Evolutionary conservation across 2,329 filamentous ascomycete genomes (phyloP).

Genomic region (Epichloe coenophiala): DNA sequence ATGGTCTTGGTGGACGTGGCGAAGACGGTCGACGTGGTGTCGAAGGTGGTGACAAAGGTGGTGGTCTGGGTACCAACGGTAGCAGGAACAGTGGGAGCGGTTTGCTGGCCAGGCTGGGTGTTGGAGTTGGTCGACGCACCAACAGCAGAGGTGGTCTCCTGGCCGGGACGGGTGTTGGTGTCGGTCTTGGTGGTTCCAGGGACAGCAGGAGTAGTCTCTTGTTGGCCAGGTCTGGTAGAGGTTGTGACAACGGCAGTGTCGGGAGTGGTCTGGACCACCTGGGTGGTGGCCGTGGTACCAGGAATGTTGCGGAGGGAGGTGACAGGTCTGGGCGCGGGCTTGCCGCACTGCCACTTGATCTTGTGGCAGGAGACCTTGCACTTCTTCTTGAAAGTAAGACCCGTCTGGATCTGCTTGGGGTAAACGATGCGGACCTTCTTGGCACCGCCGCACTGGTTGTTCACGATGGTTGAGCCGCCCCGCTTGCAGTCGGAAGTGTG

Average conservation of each 20-base stretch:
- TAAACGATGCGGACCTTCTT: slow-evolving; percentile 62
- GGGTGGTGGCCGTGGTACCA: background rate
- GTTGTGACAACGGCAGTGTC: background rate
- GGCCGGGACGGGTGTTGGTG: slow-evolving; percentile 1
- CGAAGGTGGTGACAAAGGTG: slow-evolving; percentile 22
- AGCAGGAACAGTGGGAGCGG: slow-evolving; percentile 1
- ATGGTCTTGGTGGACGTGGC: slow-evolving; percentile 35
- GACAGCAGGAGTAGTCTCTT: slow-evolving; percentile 8
- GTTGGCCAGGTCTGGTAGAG: slow-evolving; percentile 1
- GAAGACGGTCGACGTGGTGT: slow-evolving; percentile 36
- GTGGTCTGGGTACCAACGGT: background rate
- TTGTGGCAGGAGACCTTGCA: slow-evolving; percentile 44
- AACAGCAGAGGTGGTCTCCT: slow-evolving; percentile 1
- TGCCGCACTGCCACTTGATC: slow-evolving; percentile 51
- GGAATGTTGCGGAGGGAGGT: background rate
- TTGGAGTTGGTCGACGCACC: background rate
- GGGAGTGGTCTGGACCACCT: background rate
- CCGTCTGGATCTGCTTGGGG: slow-evolving; percentile 38
- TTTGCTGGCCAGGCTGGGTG: slow-evolving; percentile 1
- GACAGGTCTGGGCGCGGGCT: slow-evolving; percentile 8
- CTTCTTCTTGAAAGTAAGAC: slow-evolving; percentile 27
- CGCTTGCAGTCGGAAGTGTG: slow-evolving; percentile 56
- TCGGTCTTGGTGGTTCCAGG: slow-evolving; percentile 4
- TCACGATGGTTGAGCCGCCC: slow-evolving; percentile 57
- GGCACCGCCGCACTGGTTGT: slow-evolving; percentile 87